Conservation (phyloP, 2,329 filamentous ascomycete species). For the Venturiaceae sp. region DNA sequence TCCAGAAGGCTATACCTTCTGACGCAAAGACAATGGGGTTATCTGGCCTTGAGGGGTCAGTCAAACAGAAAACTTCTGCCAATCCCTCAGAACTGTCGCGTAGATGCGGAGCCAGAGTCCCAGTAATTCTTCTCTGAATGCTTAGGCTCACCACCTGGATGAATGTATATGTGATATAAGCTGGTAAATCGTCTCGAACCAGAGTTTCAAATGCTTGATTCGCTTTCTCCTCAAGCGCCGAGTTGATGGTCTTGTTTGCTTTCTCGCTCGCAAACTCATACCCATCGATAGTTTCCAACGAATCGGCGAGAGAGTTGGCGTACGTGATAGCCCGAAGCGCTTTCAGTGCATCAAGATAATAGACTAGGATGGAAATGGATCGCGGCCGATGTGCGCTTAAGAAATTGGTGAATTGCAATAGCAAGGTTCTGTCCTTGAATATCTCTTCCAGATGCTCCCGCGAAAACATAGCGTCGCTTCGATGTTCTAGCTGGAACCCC, state of each 20-base stretch:
- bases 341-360: slow-evolving; percentile 64
- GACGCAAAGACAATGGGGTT: slow-evolving; percentile 73
- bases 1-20: slow-evolving; percentile 43
- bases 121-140: slow-evolving; percentile 57
- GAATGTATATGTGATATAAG: slow-evolving; percentile 61
- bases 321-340: slow-evolving; percentile 62
- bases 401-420: slow-evolving; percentile 59
- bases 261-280: slow-evolving; percentile 45
- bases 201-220: slow-evolving; percentile 55
- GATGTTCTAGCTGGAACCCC: slow-evolving; percentile 50
- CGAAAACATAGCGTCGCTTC: slow-evolving; percentile 57
- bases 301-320: slow-evolving; percentile 56
- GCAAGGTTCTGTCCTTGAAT: slow-evolving; percentile 51
- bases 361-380: slow-evolving; percentile 57
- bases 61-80: slow-evolving; percentile 68
- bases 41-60: slow-evolving; percentile 61
- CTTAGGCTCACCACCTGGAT: slow-evolving; percentile 60
- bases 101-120: slow-evolving; percentile 54
- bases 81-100: slow-evolving; percentile 63
- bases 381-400: slow-evolving; percentile 48
- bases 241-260: slow-evolving; percentile 46
- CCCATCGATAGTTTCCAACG: slow-evolving; percentile 46
- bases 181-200: slow-evolving; percentile 58
- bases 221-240: slow-evolving; percentile 51
- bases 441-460: slow-evolving; percentile 55